These are phyloP conservation scores for Rosa persica DNA, from an alignment of 306 rosid species.

Conservation along the genomic window DNA sequence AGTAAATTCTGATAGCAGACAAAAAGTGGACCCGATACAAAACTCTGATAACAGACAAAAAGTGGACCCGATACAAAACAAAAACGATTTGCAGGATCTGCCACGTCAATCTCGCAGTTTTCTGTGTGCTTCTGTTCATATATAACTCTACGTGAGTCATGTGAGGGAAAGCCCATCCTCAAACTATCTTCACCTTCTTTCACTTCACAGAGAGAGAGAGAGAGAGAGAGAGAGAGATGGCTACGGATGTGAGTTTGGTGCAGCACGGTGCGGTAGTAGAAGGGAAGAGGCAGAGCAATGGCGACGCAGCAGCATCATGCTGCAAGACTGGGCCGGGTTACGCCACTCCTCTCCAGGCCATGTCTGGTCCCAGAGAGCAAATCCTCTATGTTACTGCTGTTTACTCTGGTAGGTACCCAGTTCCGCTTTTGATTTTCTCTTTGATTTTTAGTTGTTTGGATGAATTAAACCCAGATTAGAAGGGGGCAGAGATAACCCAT, in stretches of 20 bases:
- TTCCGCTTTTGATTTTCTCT: too few relatives aligned
- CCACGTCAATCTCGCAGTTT: slow-evolving; percentile 8
- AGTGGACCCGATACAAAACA: not conserved
- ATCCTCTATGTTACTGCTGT: slow-evolving; percentile 75
- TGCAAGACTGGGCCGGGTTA: slow-evolving; percentile 83
- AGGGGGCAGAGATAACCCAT: not conserved
- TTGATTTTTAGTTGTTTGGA: not conserved
- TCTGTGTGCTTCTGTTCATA: too few relatives aligned
- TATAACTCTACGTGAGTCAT: not conserved
- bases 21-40: not conserved
- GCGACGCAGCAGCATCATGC: slow-evolving; percentile 23
- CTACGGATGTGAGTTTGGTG: slow-evolving; percentile 26
- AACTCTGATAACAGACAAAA: too few relatives aligned
- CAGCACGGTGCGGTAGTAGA: slow-evolving; percentile 11
- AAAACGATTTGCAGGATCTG: not conserved
- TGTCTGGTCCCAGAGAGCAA: slow-evolving; percentile 81
- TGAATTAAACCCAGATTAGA: not conserved
- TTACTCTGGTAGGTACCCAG: too few relatives aligned
- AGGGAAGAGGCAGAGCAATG: slow-evolving; percentile 31
- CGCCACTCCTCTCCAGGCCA: slow-evolving; percentile 72
- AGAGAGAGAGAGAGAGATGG: slow-evolving; percentile 32
- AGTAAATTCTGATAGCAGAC: too few relatives aligned
- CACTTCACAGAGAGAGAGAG: not conserved
- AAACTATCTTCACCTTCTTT: too few relatives aligned
- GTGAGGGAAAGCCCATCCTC: not conserved